phyloP scores from a whole-genome alignment of 1,284 basidiomycete species.

The Fomitopsis palustris region DNA sequence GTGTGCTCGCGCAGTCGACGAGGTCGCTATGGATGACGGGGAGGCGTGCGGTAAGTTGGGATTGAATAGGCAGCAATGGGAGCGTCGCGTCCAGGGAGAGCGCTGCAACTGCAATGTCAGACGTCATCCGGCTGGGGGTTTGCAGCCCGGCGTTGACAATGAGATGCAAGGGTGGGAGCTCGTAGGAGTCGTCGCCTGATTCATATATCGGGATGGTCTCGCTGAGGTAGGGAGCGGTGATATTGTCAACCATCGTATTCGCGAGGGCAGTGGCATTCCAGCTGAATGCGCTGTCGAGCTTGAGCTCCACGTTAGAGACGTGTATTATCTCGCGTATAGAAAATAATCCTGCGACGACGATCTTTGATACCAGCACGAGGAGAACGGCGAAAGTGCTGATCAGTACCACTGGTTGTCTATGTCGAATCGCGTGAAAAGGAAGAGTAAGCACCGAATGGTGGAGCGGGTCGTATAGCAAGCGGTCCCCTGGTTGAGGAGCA shows the following conservation, averaged over 20 bases:
- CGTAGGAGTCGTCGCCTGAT: background rate
- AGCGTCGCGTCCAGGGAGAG: background rate
- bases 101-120: background rate
- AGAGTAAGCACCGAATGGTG: background rate
- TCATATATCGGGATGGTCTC: background rate
- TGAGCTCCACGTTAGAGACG: background rate
- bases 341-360: background rate
- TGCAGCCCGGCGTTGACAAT: background rate
- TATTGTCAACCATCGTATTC: background rate
- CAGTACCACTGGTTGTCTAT: background rate
- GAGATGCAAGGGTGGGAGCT: background rate
- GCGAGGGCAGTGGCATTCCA: background rate
- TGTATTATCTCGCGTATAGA: background rate
- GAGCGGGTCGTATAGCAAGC: background rate
- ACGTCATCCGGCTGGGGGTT: background rate
- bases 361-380: background rate
- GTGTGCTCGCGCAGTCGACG: background rate
- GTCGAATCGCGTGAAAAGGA: background rate
- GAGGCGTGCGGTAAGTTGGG: background rate
- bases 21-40: background rate
- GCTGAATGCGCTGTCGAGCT: background rate
- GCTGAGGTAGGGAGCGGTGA: background rate
- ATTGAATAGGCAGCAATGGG: background rate
- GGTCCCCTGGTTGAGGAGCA: background rate
- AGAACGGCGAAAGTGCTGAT: background rate